Evolutionary conservation across 305 asterid genomes (phyloP).

Genomic region (Solanum hybrid): DNA sequence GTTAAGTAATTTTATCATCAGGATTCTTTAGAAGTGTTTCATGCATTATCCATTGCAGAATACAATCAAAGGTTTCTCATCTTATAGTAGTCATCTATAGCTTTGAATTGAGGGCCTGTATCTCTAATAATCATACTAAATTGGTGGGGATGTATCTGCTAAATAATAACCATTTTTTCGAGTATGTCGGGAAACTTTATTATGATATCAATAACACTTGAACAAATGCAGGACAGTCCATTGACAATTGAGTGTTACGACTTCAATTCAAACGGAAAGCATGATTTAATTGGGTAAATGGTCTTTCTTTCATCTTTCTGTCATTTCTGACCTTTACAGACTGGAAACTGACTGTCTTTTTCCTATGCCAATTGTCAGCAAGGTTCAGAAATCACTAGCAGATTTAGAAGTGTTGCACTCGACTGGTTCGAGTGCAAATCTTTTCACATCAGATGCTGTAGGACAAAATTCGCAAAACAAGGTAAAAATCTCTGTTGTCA

Average conservation of each 20-base stretch:
- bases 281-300: constrained; percentile 81
- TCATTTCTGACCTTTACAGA: constrained; percentile 7
- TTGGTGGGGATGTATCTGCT: background rate
- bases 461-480: constrained; percentile 68
- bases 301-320: constrained; percentile 2
- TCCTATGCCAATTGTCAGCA: constrained; percentile 43
- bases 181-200: background rate
- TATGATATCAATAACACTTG: constrained; percentile 7
- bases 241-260: constrained; percentile 79
- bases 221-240: constrained; percentile 86
- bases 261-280: constrained; percentile 84
- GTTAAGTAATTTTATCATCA: background rate
- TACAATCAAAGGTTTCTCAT: background rate
- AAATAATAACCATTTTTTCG: background rate
- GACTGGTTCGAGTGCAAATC: constrained; percentile 48
- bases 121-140: background rate
- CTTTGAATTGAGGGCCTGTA: background rate
- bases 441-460: constrained; percentile 41
- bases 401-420: constrained; percentile 69
- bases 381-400: constrained; percentile 81
- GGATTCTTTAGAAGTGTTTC: background rate
- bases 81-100: background rate
- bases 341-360: constrained; percentile 24
- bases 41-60: background rate
- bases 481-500: constrained; percentile 29